A percentile compares a stretch with the other conserved stretches of the same genome.
phyloP scores from a whole-genome alignment of 345 rosid genomes.

The Barbarea vulgaris region DNA sequence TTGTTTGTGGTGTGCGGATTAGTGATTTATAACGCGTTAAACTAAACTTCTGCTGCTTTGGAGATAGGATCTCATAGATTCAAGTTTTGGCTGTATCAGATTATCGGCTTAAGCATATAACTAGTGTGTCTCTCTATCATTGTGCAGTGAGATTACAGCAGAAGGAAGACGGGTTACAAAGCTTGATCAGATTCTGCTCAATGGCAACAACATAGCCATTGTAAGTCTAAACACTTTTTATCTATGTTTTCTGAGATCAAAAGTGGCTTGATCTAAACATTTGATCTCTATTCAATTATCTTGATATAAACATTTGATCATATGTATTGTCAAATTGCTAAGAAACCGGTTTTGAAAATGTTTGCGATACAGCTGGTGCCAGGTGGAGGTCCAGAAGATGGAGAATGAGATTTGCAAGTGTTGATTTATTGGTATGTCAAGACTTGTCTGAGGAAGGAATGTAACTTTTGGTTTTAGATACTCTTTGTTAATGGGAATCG shows the following conservation, averaged over 20 bases:
- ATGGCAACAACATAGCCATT: constrained; percentile 94
- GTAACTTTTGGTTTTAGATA: constrained; percentile 29
- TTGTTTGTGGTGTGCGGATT: neutral
- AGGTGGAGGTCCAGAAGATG: constrained; percentile 80
- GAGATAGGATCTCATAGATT: neutral
- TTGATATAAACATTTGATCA: neutral
- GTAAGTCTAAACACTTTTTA: constrained; percentile 50
- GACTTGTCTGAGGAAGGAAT: constrained; percentile 9
- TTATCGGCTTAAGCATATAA: neutral
- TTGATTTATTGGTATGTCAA: neutral
- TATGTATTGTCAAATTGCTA: neutral
- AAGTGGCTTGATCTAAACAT: neutral
- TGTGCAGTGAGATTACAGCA: constrained; percentile 78
- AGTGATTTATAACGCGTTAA: neutral
- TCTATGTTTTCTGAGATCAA: neutral
- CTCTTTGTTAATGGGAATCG: constrained; percentile 14
- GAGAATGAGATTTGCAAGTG: constrained; percentile 31
- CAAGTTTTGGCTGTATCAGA: neutral
- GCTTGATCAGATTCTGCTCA: constrained; percentile 94
- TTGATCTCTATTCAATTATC: neutral
- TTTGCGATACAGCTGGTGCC: constrained; percentile 82
- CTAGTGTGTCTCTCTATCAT: neutral
- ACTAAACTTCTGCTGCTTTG: neutral
- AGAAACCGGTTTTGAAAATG: neutral
- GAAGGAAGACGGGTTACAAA: constrained; percentile 92